Conservation (phyloP, 1,284 basidiomycete genomes). For the Apiotrichum gracile region DNA sequence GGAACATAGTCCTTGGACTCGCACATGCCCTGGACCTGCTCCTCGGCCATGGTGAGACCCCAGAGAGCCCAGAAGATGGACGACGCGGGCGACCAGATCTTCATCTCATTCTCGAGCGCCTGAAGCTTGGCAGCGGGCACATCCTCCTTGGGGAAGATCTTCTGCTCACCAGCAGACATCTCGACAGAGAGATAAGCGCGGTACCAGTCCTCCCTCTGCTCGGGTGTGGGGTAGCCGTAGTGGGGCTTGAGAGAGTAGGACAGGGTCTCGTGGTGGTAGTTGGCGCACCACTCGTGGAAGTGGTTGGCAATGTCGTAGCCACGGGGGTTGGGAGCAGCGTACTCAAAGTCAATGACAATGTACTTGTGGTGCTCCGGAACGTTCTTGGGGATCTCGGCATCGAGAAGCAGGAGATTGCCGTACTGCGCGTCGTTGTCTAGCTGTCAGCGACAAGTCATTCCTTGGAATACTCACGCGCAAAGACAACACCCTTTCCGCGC, state of each 20-base stretch:
- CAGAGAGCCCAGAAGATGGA: slow-evolving; percentile 88
- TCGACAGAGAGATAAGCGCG: slow-evolving; percentile 61
- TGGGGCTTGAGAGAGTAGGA: slow-evolving; percentile 68
- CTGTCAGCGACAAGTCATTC: not conserved
- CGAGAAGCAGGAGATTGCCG: slow-evolving; percentile 78
- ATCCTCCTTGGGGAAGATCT: slow-evolving; percentile 26
- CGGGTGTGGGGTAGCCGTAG: slow-evolving; percentile 64
- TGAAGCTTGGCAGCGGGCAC: slow-evolving; percentile 36
- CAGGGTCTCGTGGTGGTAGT: slow-evolving; percentile 65
- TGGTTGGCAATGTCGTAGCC: slow-evolving; percentile 93
- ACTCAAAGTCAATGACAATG: slow-evolving; percentile 93
- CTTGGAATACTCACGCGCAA: slow-evolving; percentile 37
- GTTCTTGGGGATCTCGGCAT: slow-evolving; percentile 51
- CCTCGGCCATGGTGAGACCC: slow-evolving; percentile 83
- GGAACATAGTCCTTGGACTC: slow-evolving; percentile 22
- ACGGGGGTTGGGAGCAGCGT: slow-evolving; percentile 78
- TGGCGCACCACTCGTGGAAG: slow-evolving; percentile 90
- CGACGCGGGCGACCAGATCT: slow-evolving; percentile 76
- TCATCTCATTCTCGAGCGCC: slow-evolving; percentile 67
- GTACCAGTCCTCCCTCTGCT: slow-evolving; percentile 75
- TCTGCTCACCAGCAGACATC: slow-evolving; percentile 32
- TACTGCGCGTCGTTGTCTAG: slow-evolving; percentile 92
- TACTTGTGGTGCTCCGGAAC: slow-evolving; percentile 57
- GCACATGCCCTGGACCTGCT: slow-evolving; percentile 62
- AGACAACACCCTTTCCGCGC: slow-evolving; percentile 42